Base-by-base conservation (phyloP, 1,284 basidiomycete species). In the Fomitopsis palustris region DNA sequence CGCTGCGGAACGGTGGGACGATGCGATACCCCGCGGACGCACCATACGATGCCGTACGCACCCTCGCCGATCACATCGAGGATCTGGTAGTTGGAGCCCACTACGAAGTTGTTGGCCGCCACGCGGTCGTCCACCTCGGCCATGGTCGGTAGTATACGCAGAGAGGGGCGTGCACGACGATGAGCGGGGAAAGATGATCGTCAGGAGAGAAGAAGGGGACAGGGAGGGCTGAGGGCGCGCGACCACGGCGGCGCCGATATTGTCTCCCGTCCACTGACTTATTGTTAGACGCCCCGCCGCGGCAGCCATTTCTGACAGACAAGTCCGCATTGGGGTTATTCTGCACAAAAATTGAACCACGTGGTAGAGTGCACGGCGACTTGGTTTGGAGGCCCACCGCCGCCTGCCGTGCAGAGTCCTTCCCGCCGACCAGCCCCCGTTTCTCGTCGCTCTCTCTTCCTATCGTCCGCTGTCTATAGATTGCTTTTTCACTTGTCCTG, bases 41-140 rank as follows among this genome's bases (percentile, higher is more conserved):
- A 83, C 81, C 84, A 85, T 55, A 90, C 87, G 66, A 93, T 82
- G 56, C 92, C 87, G 71, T 89, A 89, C 21, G 90, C 91, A 47
- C 92, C 92, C 71, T 94, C 92, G 54, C 92, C 92, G 59, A 94
- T 90, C 61, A 93, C 83, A 74, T 93, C 90, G 57, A 90, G 72
- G 7, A 90, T 83, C 65, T 86, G 78, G 70, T 92, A 92, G 72
- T 81, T 80, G 60, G 78, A 76, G 63, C 82, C 85, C 63, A 85
- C 81, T 64, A 85, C 80, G 70, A 90, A 90, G 66, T 71, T 75
- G 55, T 31, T 37, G 4, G 57, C 31, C 16, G 76, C 69, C 65
- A 82, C 75, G 61, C 81, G 77, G 59, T 83, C 79, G 74, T 82
- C 82, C 72, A 78, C 76, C 45, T 61, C 65, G 37, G 59, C 56